Evolutionary conservation across 2,329 filamentous ascomycete species (phyloP).

Genomic region (Fonsecaea multimorphosa): DNA sequence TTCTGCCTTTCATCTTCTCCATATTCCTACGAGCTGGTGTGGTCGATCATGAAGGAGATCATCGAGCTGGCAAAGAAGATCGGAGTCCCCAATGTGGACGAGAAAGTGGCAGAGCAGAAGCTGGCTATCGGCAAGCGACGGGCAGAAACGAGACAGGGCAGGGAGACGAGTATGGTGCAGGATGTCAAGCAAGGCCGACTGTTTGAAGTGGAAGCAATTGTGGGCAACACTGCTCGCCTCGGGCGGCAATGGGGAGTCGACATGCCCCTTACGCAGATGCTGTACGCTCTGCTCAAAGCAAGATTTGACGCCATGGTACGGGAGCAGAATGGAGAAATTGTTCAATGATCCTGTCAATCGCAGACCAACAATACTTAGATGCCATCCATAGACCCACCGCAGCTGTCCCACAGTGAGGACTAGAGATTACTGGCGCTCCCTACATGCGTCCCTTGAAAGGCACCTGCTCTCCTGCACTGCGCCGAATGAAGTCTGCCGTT

Average conservation of each 20-base stretch:
- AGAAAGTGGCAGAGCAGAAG: constrained; percentile 52
- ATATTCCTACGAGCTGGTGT: constrained; percentile 46
- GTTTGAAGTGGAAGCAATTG: constrained; percentile 62
- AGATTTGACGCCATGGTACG: constrained; percentile 36
- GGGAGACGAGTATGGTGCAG: constrained; percentile 59
- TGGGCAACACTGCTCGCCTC: constrained; percentile 62
- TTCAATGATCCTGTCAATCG: neutral
- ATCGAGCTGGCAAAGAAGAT: constrained; percentile 51
- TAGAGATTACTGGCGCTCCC: neutral
- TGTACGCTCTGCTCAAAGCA: constrained; percentile 42
- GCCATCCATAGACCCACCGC: neutral
- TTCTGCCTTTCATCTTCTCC: constrained; percentile 53
- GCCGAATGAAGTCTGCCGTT: constrained; percentile 20
- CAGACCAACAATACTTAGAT: neutral
- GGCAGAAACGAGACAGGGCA: constrained; percentile 46
- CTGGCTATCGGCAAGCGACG: constrained; percentile 50
- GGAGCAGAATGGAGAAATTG: constrained; percentile 10
- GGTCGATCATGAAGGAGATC: constrained; percentile 57
- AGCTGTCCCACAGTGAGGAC: neutral
- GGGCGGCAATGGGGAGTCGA: constrained; percentile 55
- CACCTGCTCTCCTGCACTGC: constrained; percentile 15
- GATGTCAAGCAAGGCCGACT: constrained; percentile 58
- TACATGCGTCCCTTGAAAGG: neutral
- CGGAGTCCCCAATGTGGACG: constrained; percentile 52
- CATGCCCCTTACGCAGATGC: constrained; percentile 39